phyloP scores from a whole-genome alignment of 495 filamentous ascomycete genomes.

The Podospora pseudoanserina region DNA sequence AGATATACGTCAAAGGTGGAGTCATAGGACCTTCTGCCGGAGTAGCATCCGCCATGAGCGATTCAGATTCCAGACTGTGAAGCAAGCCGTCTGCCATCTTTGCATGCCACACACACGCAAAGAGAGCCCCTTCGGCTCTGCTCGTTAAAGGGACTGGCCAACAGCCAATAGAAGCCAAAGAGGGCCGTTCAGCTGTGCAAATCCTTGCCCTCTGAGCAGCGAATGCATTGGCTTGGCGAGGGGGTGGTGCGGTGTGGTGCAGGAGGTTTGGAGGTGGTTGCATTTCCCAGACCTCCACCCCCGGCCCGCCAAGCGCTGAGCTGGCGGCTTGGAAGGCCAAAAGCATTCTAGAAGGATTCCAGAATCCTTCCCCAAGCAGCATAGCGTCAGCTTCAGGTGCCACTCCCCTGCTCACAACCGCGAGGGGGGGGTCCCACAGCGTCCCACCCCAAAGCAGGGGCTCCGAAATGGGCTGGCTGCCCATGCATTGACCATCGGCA shows the following conservation, averaged over 20 bases:
- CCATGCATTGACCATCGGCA: constrained; percentile 26
- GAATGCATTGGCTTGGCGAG: constrained; percentile 6
- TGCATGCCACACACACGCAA: background rate
- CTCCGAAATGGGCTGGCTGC: constrained; percentile 15
- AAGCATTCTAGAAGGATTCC: constrained; percentile 25
- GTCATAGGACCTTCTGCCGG: background rate
- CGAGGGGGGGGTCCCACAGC: constrained; percentile 3
- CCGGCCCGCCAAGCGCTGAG: background rate
- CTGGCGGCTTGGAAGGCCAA: constrained; percentile 7
- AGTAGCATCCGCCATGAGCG: background rate
- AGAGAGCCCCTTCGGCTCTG: background rate
- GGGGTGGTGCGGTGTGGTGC: constrained; percentile 8
- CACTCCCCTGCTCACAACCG: constrained; percentile 17
- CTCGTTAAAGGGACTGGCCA: background rate
- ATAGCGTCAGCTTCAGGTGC: constrained; percentile 17
- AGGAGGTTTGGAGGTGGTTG: background rate
- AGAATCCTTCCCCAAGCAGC: constrained; percentile 23
- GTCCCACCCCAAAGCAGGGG: constrained; percentile 6
- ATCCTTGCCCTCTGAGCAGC: background rate
- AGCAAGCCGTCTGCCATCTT: background rate
- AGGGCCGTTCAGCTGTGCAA: background rate
- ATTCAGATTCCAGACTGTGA: constrained; percentile 2
- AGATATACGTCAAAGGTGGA: background rate
- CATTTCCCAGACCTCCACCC: background rate
- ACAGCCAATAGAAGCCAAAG: background rate